These are phyloP conservation scores for Hemisphaericaspora subhashii DNA, from an alignment of 1,139 yeast genomes.

Conservation along the genomic window DNA sequence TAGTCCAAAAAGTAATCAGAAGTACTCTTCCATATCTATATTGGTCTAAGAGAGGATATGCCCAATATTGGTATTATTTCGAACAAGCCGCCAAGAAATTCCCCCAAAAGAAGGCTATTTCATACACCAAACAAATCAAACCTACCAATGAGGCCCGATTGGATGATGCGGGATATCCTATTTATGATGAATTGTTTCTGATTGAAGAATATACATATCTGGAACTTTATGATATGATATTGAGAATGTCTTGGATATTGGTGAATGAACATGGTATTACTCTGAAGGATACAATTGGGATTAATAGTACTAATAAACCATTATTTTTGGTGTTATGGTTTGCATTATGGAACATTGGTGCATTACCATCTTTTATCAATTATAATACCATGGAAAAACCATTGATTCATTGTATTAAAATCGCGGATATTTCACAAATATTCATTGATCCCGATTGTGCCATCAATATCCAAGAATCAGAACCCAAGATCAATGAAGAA, in stretches of 20 bases:
- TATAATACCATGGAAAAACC: slow-evolving; percentile 76
- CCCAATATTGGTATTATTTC: slow-evolving; percentile 68
- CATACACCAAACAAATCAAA: slow-evolving; percentile 59
- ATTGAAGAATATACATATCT: slow-evolving; percentile 67
- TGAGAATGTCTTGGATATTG: slow-evolving; percentile 66
- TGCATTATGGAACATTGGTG: slow-evolving; percentile 90
- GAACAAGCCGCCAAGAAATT: slow-evolving; percentile 50
- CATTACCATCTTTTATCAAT: slow-evolving; percentile 83
- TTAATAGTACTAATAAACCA: slow-evolving; percentile 83
- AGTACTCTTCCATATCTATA: slow-evolving; percentile 45
- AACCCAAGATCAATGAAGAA: slow-evolving; percentile 42
- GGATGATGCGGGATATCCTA: slow-evolving; percentile 35
- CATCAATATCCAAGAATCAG: slow-evolving; percentile 54
- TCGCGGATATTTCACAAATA: slow-evolving; percentile 63
- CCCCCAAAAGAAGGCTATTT: slow-evolving; percentile 58
- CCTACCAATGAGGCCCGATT: slow-evolving; percentile 29
- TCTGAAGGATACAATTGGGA: slow-evolving; percentile 68
- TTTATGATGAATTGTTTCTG: slow-evolving; percentile 54
- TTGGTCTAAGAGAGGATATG: slow-evolving; percentile 44
- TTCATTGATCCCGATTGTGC: slow-evolving; percentile 76
- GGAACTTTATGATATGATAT: slow-evolving; percentile 64
- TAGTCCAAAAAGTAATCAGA: slow-evolving; percentile 43
- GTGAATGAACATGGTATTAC: slow-evolving; percentile 63
- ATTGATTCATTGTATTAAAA: slow-evolving; percentile 75
- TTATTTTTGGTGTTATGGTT: slow-evolving; percentile 78